A percentile compares a stretch with the other conserved stretches of the same genome.
Conservation (phyloP, 2,329 filamentous ascomycete species). For the Diaporthe humulicola region DNA sequence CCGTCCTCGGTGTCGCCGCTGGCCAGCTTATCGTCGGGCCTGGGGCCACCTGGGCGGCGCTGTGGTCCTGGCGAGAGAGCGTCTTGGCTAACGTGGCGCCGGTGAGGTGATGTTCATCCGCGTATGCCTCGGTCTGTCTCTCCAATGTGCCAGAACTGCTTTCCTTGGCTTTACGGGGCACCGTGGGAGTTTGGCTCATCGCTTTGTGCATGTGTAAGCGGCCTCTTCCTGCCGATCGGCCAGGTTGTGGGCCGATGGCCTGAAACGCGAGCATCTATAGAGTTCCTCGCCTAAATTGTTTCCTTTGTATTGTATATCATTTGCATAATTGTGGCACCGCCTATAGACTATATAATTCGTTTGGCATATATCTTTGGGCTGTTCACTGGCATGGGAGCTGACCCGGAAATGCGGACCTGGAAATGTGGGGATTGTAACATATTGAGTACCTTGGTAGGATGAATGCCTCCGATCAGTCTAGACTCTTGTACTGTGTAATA, state of each 20-base stretch:
- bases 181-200: neutral
- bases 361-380: neutral
- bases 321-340: neutral
- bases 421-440: constrained; percentile 2
- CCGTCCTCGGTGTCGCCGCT: neutral
- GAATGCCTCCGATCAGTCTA: neutral
- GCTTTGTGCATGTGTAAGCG: neutral
- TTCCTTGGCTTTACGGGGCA: neutral
- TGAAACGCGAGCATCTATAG: neutral
- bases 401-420: neutral
- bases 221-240: neutral
- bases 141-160: neutral
- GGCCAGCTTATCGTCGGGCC: constrained; percentile 20
- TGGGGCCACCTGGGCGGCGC: constrained; percentile 10
- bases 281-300: neutral
- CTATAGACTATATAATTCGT: neutral
- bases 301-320: neutral
- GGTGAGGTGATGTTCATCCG: neutral
- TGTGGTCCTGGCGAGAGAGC: constrained; percentile 21
- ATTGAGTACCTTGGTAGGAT: neutral
- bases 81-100: constrained; percentile 13
- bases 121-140: too few species aligned
- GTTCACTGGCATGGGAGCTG: neutral
- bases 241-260: neutral
- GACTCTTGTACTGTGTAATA: neutral